These are phyloP conservation scores for Ambrosia hybrid DNA, from an alignment of 140 eudicot genomes.

Conservation along the genomic window DNA sequence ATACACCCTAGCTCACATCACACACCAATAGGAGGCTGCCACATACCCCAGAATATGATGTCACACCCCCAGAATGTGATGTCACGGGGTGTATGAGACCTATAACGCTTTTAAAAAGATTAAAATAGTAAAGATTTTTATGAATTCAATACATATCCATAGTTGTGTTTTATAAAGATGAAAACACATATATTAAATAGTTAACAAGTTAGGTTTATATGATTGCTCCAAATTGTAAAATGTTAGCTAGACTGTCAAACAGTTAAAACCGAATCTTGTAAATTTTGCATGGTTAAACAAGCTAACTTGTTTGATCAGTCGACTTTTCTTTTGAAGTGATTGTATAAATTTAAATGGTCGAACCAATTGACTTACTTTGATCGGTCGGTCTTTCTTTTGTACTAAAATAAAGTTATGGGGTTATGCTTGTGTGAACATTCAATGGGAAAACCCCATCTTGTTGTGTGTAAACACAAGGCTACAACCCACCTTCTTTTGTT, in stretches of 20 bases:
- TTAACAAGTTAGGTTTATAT: no score
- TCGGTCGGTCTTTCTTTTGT: not conserved
- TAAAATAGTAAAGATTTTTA: not conserved
- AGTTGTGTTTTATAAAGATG: no score
- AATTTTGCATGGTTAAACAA: no score
- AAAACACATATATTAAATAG: not conserved
- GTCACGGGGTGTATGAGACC: no score
- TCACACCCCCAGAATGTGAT: no score
- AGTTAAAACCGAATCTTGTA: not conserved
- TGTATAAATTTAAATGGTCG: not conserved
- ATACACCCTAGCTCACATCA: no score
- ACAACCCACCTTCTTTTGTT: constrained; percentile 12
- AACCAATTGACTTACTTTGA: not conserved
- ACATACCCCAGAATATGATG: no score
- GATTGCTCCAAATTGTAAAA: no score
- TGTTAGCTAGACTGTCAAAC: no score
- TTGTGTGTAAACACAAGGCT: constrained; percentile 13
- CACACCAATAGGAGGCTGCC: no score
- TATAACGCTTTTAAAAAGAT: not conserved
- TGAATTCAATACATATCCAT: not conserved
- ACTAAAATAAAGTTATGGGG: not conserved
- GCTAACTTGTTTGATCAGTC: no score
- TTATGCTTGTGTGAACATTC: constrained; percentile 11
- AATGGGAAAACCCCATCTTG: not conserved
- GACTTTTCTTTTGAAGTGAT: no score